Conservation (phyloP, 495 filamentous ascomycete genomes). For the Haplographium delicatum region DNA sequence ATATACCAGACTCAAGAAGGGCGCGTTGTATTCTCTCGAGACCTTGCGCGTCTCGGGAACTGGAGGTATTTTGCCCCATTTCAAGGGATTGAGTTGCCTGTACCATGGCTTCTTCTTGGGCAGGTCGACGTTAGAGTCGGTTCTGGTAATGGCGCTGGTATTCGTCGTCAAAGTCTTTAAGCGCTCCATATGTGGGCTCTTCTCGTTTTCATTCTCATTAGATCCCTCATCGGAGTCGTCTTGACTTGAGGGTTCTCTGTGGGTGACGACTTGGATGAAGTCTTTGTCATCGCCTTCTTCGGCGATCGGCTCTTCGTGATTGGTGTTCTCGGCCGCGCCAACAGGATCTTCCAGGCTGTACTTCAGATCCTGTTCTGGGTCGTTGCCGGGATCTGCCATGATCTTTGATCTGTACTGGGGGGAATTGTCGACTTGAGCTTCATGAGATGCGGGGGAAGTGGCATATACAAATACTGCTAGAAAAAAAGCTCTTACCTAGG, state of each 20-base stretch:
- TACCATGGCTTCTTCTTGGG: conserved; percentile 50
- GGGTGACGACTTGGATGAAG: conserved; percentile 9
- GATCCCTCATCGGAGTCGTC: neutral
- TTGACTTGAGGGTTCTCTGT: neutral
- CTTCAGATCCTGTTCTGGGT: conserved; percentile 10
- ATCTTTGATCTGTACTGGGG: too few relatives aligned
- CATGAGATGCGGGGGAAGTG: too few relatives aligned
- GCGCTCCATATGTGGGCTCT: neutral
- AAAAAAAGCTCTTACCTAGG: too few relatives aligned
- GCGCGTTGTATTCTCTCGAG: conserved; percentile 53
- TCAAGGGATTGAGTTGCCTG: conserved; percentile 56
- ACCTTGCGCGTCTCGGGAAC: conserved; percentile 50
- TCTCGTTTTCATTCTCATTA: conserved; percentile 2
- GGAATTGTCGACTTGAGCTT: too few relatives aligned
- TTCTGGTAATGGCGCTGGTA: conserved; percentile 20
- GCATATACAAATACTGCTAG: too few relatives aligned
- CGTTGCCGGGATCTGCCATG: conserved; percentile 15
- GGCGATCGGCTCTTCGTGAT: conserved; percentile 16
- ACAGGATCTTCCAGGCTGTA: conserved; percentile 11
- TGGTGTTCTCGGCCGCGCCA: conserved; percentile 1
- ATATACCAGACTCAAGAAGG: conserved; percentile 53
- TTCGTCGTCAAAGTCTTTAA: conserved; percentile 24
- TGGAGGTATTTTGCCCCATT: conserved; percentile 53
- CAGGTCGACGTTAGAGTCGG: conserved; percentile 13
- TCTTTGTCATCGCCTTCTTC: conserved; percentile 15